Percentiles rank a stretch among this genome's conserved stretches.
These are phyloP conservation scores for Daldinia vernicosa DNA, from an alignment of 495 filamentous ascomycete species.

Conservation along the genomic window DNA sequence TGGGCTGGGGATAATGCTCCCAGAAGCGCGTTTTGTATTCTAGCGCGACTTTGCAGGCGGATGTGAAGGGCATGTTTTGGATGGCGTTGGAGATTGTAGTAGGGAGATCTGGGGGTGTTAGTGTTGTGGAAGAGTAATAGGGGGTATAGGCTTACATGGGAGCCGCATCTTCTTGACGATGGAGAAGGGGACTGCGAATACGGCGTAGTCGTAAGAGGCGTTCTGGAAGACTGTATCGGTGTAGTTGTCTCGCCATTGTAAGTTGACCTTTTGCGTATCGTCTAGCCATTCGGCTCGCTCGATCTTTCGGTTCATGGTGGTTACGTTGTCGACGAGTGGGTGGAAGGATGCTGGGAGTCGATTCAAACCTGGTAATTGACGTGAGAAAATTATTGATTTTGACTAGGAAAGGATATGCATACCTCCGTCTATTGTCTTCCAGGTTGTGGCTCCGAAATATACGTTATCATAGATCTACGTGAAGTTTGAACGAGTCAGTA, in stretches of 20 bases:
- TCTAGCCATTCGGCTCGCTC: conserved; percentile 56
- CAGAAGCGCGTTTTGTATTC: conserved; percentile 73
- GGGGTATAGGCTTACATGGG: conserved; percentile 41
- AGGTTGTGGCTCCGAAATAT: conserved; percentile 68
- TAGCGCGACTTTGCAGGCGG: conserved; percentile 71
- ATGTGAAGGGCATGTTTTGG: conserved; percentile 62
- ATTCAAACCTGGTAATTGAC: conserved; percentile 50
- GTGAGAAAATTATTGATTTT: background rate
- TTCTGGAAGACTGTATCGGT: conserved; percentile 55
- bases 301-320: conserved; percentile 63
- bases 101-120: conserved; percentile 31
- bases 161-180: conserved; percentile 64
- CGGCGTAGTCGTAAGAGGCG: conserved; percentile 69
- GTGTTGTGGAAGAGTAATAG: background rate
- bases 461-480: conserved; percentile 57
- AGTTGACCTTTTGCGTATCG: conserved; percentile 53
- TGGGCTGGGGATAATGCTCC: conserved; percentile 69
- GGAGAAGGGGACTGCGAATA: conserved; percentile 70
- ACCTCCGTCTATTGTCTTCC: conserved; percentile 71
- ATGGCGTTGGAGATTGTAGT: conserved; percentile 66
- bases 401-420: conserved; percentile 3
- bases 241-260: conserved; percentile 58
- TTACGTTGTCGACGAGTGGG: conserved; percentile 64
- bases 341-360: conserved; percentile 69
- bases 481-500: conserved; percentile 3